Base-by-base conservation (phyloP, 202 grass and related monocot genomes). In the Alloteropsis angusta region DNA sequence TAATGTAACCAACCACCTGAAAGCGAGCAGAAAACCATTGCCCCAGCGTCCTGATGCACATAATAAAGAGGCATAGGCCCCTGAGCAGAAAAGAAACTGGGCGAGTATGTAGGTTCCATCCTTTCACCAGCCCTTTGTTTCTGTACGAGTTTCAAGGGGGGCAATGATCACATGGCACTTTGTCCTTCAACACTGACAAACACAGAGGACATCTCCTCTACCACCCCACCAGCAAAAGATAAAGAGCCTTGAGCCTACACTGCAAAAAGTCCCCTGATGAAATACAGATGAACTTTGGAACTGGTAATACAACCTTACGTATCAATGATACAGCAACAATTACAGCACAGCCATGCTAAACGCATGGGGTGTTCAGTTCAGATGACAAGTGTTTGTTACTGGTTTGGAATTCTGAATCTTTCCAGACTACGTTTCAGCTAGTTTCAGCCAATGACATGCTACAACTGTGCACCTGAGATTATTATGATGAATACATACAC, bases 21-120 rank as follows among this genome's bases (percentile, higher is more conserved):
- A 77, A 85, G 87, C 30, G 21, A 68, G 54, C 53, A 61, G 22
- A 73, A 56, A 41, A 69, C 53, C 77, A 75, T 21, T 30, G 50
- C 43, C 21, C 4, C 3, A n/a, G 60, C 30, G 2, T 76, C 16
- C 34, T 26, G 16, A 28, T 23, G 58, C 38, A 16, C 63, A 2
- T 26, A 68, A 80, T 74, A 84, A 84, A 70, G 86, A 43, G 26
- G 25, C 52, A 77, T 76, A 53, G 62, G 60, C 53, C 80, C 53
- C 85, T 69, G 26, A 23, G 13, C 63, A 47, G 81, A 65, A 26
- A 81, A 57, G 35, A 76, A 60, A 73, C 22, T 16, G 66, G 54
- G 50, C 25, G 32, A 21, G 61, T 70, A 82, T 76, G 57, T 70
- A 82, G 81, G 57, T 41, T 49, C 67, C 54, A n/a, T 74, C 41